A percentile compares a stretch with the other conserved stretches of the same genome.
Evolutionary conservation across 768 basidiomycete genomes (phyloP).

Genomic region (Kwoniella pini): DNA sequence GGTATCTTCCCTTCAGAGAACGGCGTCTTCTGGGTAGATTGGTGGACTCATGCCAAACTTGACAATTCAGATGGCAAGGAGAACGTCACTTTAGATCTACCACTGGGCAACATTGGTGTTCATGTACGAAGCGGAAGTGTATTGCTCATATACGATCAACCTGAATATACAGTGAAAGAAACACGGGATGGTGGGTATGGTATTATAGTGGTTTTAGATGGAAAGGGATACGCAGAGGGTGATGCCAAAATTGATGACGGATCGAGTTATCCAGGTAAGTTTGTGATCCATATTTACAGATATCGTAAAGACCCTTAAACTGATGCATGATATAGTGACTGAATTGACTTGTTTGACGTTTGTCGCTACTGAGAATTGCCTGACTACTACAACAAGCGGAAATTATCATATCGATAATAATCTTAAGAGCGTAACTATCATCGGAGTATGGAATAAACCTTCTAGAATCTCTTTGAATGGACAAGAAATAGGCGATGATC

Average conservation of each 20-base stretch:
- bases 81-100: conserved; percentile 42
- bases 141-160: conserved; percentile 64
- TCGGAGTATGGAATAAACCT: conserved; percentile 60
- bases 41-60: conserved; percentile 54
- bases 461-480: conserved; percentile 57
- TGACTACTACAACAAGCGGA: conserved; percentile 55
- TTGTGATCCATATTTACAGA: conserved; percentile 40
- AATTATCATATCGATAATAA: conserved; percentile 59
- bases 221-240: conserved; percentile 62
- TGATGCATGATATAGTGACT: conserved; percentile 5
- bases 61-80: conserved; percentile 53
- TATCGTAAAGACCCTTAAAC: not conserved
- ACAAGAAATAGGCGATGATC: conserved; percentile 54
- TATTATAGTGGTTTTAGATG: conserved; percentile 63
- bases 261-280: conserved; percentile 63
- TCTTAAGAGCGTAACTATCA: conserved; percentile 62
- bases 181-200: conserved; percentile 66
- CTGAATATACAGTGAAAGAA: conserved; percentile 69
- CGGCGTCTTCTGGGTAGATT: conserved; percentile 37
- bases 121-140: conserved; percentile 71
- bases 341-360: conserved; percentile 59
- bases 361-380: conserved; percentile 48
- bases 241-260: conserved; percentile 72
- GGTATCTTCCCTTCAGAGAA: conserved; percentile 55
- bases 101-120: conserved; percentile 73